Evolutionary conservation across 352 stramenopile species (phyloP), one percentile per base, ranked within the genome.

Genomic region (Aphanomyces stellatus): DNA sequence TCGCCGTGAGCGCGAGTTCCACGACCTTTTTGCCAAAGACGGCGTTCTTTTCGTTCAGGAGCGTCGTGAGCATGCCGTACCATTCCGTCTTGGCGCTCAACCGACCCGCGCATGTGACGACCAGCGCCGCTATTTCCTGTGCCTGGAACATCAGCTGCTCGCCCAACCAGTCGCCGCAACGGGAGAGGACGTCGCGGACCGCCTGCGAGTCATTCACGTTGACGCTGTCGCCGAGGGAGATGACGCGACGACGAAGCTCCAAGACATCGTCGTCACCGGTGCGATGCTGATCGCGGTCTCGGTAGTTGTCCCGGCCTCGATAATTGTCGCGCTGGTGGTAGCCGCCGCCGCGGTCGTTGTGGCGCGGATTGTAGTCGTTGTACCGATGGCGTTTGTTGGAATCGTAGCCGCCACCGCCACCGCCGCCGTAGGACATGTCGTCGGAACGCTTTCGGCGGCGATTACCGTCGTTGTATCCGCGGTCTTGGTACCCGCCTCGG

Each of bases 51-150:
- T 78, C 82, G 67, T 88, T 88, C 61, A 91, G 76, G n/a, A 89
- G 77, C 3, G 76, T 83, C 3, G 78, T 76, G 25, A 93, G 69
- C 48, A 86, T 78, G 2, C 82, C 82, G 55, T 89, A 89, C 34
- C 88, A 71, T 62, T 77, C 71, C 22, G 82, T 91, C 74, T 93
- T 93, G 71, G 86, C 79, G 25, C 78, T 74, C 69, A 90, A 56
- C 4, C 78, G 79, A 13, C 75, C 66, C 0, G 72, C 81, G 3
- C 74, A 77, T 24, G 80, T 83, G 66, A 90, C 72, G 43, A 88
- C 69, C 6, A 91, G 72, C 42, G 74, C 70, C 3, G 74, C 66
- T n/a, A 91, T 64, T 46, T 64, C 55, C 25, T 64, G 55, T 22
- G 55, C 55, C 55, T 64, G 55, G 40, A 64, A 64, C 55, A 64